Evolutionary conservation across 2,329 filamentous ascomycete species (phyloP).

Genomic region (Sporothrix schenckii): DNA sequence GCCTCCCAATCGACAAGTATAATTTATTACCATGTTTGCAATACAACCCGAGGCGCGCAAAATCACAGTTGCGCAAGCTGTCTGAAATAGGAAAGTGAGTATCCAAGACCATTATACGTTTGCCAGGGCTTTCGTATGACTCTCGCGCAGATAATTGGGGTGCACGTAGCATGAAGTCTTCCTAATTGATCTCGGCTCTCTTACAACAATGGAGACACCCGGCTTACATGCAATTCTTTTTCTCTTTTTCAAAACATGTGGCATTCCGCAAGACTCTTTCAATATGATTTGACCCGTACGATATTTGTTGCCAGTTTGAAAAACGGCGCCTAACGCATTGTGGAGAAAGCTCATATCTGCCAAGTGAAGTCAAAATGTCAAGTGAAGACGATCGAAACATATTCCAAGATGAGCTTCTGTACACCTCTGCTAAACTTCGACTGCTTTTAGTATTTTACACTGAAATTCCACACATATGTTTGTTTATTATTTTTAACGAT

Average conservation of each 20-base stretch:
- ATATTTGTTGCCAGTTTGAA: too few species aligned
- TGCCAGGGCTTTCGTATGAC: background rate
- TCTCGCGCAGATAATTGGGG: background rate
- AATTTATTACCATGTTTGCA: background rate
- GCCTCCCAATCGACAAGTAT: too few species aligned
- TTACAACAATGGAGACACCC: too few species aligned
- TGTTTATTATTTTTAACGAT: background rate
- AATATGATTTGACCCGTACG: too few species aligned
- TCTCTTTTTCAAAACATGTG: too few species aligned
- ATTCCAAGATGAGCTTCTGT: conserved; percentile 14
- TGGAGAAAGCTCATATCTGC: background rate
- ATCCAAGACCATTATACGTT: background rate
- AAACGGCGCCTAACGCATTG: too few species aligned
- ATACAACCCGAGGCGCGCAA: background rate
- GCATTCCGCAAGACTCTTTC: too few species aligned
- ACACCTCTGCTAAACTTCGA: background rate
- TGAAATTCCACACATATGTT: background rate
- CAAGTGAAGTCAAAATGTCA: background rate
- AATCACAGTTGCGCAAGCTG: background rate
- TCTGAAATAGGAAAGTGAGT: background rate
- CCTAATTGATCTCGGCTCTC: too few species aligned
- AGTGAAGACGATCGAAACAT: background rate
- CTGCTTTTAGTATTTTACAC: background rate
- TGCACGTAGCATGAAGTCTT: background rate
- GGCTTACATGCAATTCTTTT: too few species aligned